These are phyloP conservation scores for Neocatenulostroma microsporum DNA, from an alignment of 2,329 filamentous ascomycete species.

Conservation along the genomic window DNA sequence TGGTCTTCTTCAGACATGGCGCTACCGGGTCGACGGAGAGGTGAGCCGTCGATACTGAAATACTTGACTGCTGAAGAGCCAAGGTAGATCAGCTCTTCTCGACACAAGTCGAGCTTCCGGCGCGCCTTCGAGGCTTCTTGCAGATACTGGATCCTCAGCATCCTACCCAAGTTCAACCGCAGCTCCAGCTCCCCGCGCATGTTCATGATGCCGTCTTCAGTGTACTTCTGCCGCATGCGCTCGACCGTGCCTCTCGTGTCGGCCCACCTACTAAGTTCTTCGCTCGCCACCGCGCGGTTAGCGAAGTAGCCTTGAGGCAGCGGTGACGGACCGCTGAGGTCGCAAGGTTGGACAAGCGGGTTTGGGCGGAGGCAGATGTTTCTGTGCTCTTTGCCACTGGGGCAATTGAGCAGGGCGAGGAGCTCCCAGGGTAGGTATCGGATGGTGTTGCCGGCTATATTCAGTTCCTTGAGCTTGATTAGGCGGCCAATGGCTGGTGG, in stretches of 20 bases:
- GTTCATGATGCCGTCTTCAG: constrained; percentile 8
- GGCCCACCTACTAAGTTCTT: constrained; percentile 11
- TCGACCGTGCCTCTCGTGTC: constrained; percentile 13
- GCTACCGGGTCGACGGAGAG: constrained; percentile 5
- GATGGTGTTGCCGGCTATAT: constrained; percentile 58
- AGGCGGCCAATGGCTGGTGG: constrained; percentile 54
- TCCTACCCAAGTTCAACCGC: constrained; percentile 17
- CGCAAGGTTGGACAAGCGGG: constrained; percentile 39
- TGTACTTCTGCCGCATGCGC: constrained; percentile 7
- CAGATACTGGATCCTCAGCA: constrained; percentile 13
- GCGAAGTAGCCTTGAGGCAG: constrained; percentile 6
- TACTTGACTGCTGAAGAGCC: constrained; percentile 20
- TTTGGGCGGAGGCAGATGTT: constrained; percentile 56
- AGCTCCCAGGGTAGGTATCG: constrained; percentile 56
- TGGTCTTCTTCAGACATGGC: too few species aligned
- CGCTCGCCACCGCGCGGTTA: constrained; percentile 6
- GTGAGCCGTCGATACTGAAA: constrained; percentile 26
- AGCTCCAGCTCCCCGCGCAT: constrained; percentile 15
- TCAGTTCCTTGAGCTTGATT: constrained; percentile 53
- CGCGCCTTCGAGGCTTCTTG: constrained; percentile 11
- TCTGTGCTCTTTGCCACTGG: constrained; percentile 38
- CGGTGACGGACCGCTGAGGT: constrained; percentile 13
- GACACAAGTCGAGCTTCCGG: constrained; percentile 8
- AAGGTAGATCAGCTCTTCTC: constrained; percentile 25
- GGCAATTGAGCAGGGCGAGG: constrained; percentile 45